Base-by-base conservation (phyloP, 2,329 filamentous ascomycete species). In the Colletotrichum magnum region DNA sequence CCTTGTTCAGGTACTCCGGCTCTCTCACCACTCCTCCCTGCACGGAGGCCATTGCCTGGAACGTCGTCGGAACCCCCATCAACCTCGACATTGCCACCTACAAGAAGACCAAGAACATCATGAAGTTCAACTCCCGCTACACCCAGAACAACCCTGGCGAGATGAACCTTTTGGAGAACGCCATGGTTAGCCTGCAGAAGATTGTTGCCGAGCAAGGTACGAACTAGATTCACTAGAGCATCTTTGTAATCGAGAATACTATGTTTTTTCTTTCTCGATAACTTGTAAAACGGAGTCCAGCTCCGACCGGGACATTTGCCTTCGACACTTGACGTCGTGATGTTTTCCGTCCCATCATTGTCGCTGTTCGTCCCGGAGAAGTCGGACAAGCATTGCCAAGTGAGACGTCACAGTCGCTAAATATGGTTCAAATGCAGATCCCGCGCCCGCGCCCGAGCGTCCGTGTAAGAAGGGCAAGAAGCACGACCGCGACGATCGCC, bases 11-110 rank as follows among this genome's bases (percentile, higher is more conserved):
- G 21, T 91, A 91, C 80, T 77, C 78, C 9, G 89, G 89, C 18
- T 89, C 87, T n/a, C 81, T 91, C 53, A 91, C 89, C 51, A 90
- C 88, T 0, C 89, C 89, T n/a, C 89, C 89, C 4, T 91, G 89
- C 78, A 81, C 82, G 12, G 88, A 90, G 77, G 84, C 84, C 26
- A 80, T 91, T 13, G 80, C 77, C 7, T 90, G 88, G 82, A 78
- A 88, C 53, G 77, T 89, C 52, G 84, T 84, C 71, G 79, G 81
- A 68, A 72, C 85, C 58, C 83, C 84, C 43, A 75, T 89, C 3
- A 76, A 78, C 50, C 79, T 90, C 70, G 79, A 82, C 69, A 80
- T 87, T 9, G 76, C 77, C 4, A 87, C 84, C n/a, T 90, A 79
- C 75, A 83, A 85, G 72, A 79, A 78, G 56, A 83, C 87, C 64